Percentiles rank a stretch among this genome's conserved stretches.
phyloP scores from a whole-genome alignment of 2,329 filamentous ascomycete genomes.

The Teratosphaeria nubilosa region DNA sequence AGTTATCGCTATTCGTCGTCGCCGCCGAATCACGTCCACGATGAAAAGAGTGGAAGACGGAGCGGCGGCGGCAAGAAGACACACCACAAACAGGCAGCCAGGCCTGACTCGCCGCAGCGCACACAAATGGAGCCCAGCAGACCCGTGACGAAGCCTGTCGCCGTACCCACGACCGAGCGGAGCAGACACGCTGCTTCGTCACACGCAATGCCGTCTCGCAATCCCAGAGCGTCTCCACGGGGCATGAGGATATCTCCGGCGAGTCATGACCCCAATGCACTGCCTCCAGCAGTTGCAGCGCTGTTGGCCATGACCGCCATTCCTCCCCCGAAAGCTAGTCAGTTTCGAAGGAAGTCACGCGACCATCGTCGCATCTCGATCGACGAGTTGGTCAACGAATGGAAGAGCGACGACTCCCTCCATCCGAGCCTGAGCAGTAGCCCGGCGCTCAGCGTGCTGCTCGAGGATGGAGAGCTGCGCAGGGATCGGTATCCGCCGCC shows the following conservation, averaged over 20 bases:
- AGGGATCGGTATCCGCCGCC: background rate
- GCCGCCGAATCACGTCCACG: conserved; percentile 14
- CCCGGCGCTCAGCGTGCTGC: conserved; percentile 41
- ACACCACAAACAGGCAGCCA: background rate
- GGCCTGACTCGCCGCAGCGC: conserved; percentile 1
- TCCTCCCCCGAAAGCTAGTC: conserved; percentile 37
- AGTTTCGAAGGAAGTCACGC: conserved; percentile 31
- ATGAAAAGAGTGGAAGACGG: conserved; percentile 10
- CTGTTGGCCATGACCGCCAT: conserved; percentile 51
- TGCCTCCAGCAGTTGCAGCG: conserved; percentile 47
- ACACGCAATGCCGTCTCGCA: conserved; percentile 16
- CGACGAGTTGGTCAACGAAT: conserved; percentile 47
- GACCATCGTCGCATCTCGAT: conserved; percentile 40
- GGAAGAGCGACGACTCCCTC: conserved; percentile 37
- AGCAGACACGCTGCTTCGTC: conserved; percentile 1
- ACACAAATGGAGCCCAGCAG: conserved; percentile 6
- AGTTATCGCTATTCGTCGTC: conserved; percentile 34
- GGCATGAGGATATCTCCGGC: conserved; percentile 13
- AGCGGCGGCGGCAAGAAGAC: conserved; percentile 2
- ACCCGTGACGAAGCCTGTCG: conserved; percentile 9
- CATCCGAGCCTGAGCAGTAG: conserved; percentile 21
- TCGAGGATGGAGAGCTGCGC: conserved; percentile 37
- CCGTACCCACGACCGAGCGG: conserved; percentile 11
- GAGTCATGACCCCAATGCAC: conserved; percentile 32
- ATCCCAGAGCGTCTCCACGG: conserved; percentile 9